These are phyloP conservation scores for Piper longum DNA, from an alignment of 164 flowering plant genomes.

Conservation along the genomic window DNA sequence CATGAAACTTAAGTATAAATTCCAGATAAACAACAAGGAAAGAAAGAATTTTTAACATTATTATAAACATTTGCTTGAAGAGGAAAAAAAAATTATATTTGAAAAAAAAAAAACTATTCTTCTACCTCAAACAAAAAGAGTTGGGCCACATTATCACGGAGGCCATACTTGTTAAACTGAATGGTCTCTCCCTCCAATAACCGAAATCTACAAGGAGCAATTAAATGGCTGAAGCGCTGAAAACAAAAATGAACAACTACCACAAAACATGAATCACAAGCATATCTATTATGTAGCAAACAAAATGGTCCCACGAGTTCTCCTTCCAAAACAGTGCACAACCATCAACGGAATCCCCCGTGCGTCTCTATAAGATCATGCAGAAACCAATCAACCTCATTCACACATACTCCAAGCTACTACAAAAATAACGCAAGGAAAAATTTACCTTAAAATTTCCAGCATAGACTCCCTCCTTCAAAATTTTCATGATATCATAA, in stretches of 20 bases:
- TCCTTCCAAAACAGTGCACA: conserved; percentile 66
- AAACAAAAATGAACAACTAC: too few relatives aligned
- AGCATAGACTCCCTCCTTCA: conserved; percentile 2
- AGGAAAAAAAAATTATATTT: too few relatives aligned
- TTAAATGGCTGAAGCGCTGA: conserved; percentile 1
- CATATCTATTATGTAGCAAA: neutral
- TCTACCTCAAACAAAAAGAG: conserved; percentile 74
- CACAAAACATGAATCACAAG: too few relatives aligned
- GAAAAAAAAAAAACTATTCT: neutral
- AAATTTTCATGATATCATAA: conserved; percentile 1
- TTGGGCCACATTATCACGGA: conserved; percentile 87
- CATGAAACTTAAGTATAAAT: too few relatives aligned
- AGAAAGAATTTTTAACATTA: too few relatives aligned
- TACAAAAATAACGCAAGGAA: neutral
- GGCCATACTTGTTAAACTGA: conserved; percentile 61
- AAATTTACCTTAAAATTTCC: neutral
- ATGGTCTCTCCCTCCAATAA: conserved; percentile 64
- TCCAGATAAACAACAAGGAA: too few relatives aligned
- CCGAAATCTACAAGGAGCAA: conserved; percentile 22
- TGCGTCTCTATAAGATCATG: conserved; percentile 51
- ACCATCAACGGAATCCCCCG: conserved; percentile 47
- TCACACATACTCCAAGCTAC: neutral
- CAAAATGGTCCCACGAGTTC: conserved; percentile 20
- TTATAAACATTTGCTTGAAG: too few relatives aligned
- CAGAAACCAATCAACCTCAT: neutral